These are phyloP conservation scores for Botrytis medusae DNA, from an alignment of 2,329 filamentous ascomycete species.

Conservation along the genomic window DNA sequence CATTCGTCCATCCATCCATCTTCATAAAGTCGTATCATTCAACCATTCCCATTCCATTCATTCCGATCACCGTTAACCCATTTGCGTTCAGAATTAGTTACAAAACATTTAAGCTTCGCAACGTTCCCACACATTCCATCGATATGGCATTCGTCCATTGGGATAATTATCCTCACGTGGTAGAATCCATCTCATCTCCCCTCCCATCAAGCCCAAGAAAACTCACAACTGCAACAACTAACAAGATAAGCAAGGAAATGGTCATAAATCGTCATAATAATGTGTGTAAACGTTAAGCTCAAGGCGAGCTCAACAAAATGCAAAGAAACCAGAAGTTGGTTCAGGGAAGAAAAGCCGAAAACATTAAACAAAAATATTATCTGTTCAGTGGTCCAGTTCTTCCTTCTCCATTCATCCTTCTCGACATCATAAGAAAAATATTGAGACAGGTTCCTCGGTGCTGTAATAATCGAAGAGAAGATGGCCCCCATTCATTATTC, in stretches of 20 bases:
- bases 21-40: constrained; percentile 14
- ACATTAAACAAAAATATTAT: constrained; percentile 8
- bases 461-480: constrained; percentile 10
- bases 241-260: constrained; percentile 1
- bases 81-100: neutral
- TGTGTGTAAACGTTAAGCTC: neutral
- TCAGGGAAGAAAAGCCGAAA: neutral
- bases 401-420: constrained; percentile 19
- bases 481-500: constrained; percentile 16
- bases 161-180: neutral
- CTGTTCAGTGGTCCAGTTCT: constrained; percentile 18
- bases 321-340: constrained; percentile 7
- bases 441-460: constrained; percentile 14
- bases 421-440: constrained; percentile 17
- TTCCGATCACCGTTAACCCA: neutral
- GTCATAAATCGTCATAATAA: constrained; percentile 23
- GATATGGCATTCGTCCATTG: neutral
- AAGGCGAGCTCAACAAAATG: neutral
- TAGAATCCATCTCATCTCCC: constrained; percentile 1
- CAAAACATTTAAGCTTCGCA: constrained; percentile 9
- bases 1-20: neutral
- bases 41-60: neutral
- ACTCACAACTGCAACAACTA: constrained; percentile 8
- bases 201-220: neutral
- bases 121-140: neutral